Evolutionary conservation across 148 eudicot species (phyloP).

Genomic region (Diospyros kaki): DNA sequence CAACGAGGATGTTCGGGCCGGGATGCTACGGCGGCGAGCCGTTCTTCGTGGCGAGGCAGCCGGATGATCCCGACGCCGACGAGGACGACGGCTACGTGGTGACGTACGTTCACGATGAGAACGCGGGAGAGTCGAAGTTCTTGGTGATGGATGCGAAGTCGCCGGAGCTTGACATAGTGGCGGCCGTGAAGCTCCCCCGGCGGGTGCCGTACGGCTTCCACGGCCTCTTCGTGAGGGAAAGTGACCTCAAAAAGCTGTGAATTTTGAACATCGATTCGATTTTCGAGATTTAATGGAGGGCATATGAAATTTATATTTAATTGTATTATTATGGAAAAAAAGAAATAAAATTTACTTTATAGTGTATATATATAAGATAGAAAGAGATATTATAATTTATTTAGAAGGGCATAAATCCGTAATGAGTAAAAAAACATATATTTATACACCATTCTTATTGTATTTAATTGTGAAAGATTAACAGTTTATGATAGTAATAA

Average conservation of each 20-base stretch:
- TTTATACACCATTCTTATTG: too few species aligned
- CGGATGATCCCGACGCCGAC: slow-evolving; percentile 36
- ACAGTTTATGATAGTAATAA: too few species aligned
- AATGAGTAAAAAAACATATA: too few species aligned
- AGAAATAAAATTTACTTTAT: too few species aligned
- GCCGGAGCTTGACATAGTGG: slow-evolving; percentile 49
- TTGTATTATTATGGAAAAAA: too few species aligned
- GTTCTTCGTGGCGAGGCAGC: slow-evolving; percentile 58
- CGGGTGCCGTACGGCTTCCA: slow-evolving; percentile 79
- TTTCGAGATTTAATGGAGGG: too few species aligned
- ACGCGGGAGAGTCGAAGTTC: slow-evolving; percentile 44
- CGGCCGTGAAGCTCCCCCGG: slow-evolving; percentile 47
- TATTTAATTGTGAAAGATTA: too few species aligned
- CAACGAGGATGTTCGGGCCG: slow-evolving; percentile 35
- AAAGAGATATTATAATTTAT: too few species aligned
- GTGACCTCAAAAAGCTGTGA: slow-evolving; percentile 36
- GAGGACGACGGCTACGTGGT: slow-evolving; percentile 75
- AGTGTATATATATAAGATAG: too few species aligned
- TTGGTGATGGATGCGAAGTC: slow-evolving; percentile 68
- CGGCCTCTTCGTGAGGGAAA: slow-evolving; percentile 61
- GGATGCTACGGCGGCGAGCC: slow-evolving; percentile 70
- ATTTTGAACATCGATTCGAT: neutral
- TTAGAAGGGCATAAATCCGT: too few species aligned
- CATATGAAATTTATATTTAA: too few species aligned
- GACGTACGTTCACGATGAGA: slow-evolving; percentile 48